Base-by-base conservation (phyloP, 106 monocot genomes). In the Gastrodia elata region DNA sequence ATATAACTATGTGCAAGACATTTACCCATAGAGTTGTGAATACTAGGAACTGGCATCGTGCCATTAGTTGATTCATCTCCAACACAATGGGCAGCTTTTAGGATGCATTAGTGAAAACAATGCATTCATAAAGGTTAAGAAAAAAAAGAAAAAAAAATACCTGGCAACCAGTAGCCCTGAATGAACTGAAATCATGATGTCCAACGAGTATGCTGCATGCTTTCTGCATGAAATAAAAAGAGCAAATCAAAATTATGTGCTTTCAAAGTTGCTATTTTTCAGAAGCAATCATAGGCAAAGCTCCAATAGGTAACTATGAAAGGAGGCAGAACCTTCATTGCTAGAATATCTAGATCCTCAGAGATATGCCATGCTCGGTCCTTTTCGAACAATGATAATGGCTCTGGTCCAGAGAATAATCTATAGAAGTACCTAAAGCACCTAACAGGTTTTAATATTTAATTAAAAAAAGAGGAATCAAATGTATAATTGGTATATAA, bases 91-190 rank as follows among this genome's bases (percentile, higher is more conserved):
- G 57, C 6, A 5, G 22, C 5, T 57, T 57, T 4, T 57, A 46
- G 22, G 24, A 18, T 57, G 27, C 10, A 26, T 57, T 8, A 26
- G 26, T 7, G 26, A 26, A 8, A 25, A 25, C 57, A 64, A 64
- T 15, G 16, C 34, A 64, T 64, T 64, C 64, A 34, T 64, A 34
- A 22, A 14, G 27, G 34, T 34, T 4, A 0, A 34, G 22, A 57
- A 57, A 25, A 57, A 57, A 24, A 56, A 25, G 26, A 13, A 34
- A 76, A 67, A 68, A 37, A 44, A 18, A 68, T 67, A 96, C 95
- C 92, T 96, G 95, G 64, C 95, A 96, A 70, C 92, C 95, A 80
- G 92, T 75, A 81, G 95, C 95, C 70, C 95, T 84, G 82, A 96
- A 96, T 39, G 95, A 96, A 69, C 92, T 96, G 80, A 96, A 96